Base-by-base conservation (phyloP, 106 monocot species). In the Apostasia shenzhenica region DNA sequence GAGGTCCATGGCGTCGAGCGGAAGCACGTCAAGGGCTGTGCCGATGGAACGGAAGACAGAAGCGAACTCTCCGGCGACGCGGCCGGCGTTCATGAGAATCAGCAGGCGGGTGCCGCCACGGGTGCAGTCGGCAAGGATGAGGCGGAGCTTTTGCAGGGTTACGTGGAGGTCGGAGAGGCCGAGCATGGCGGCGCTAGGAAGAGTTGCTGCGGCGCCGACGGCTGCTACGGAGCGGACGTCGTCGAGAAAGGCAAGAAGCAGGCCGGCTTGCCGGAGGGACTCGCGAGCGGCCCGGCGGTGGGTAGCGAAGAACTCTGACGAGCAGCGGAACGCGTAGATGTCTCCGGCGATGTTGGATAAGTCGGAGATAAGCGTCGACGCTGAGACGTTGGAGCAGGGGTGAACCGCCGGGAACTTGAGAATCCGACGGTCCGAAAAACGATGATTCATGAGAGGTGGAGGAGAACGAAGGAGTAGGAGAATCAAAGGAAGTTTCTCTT, bases 161-260 rank as follows among this genome's bases (percentile, higher is more conserved):
- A 87, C 79, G 70, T 90, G 81, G 66, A 97, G 82, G 67, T 97
- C 92, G 12, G 75, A 77, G 48, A 97, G 66, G 26, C 70, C n/a
- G 41, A 81, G 45, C 49, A 77, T 54, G 2, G 67, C 70, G 5
- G 85, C 77, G 14, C 8, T 6, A 1, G 85, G 69, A 13, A 78
- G 41, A 6, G 14, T 1, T 45, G 46, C 1, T 11, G 42, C 13
- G 0, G 48, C 14, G 47, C 63, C 72, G 12, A 43, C 59, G 10
- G 78, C 67, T 12, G 79, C 68, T 14, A 89, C 62, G 40, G 79
- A 78, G 52, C 81, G 79, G 2, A 89, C 47, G 77, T 87, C 77
- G 8, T 44, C 80, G 12, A 77, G 79, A 26, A 92, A 55, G 13
- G 79, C 41, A 37, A 69, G 59, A 7, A 75, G 78, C 39, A 76